phyloP scores from a whole-genome alignment of 805 yeast genomes.

The Candida peoriensis region DNA sequence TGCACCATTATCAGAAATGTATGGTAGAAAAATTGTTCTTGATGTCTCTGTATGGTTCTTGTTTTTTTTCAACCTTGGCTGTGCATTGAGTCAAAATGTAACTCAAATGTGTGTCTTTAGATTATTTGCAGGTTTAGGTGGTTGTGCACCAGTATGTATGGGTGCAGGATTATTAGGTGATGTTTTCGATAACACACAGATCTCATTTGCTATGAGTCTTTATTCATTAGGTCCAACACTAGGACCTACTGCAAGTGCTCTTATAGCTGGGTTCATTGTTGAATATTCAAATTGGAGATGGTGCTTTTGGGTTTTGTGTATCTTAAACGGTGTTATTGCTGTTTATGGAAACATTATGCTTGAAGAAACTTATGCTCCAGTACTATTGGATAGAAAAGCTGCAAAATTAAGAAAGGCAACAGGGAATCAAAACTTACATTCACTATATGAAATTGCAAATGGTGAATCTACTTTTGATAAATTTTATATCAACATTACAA shows the following conservation, averaged over 20 bases:
- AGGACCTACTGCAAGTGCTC: constrained; percentile 60
- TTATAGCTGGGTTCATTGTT: constrained; percentile 52
- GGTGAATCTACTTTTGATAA: constrained; percentile 36
- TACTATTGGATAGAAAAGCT: constrained; percentile 43
- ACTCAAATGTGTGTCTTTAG: constrained; percentile 55
- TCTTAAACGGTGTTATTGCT: constrained; percentile 46
- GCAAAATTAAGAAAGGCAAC: constrained; percentile 42
- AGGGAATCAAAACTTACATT: constrained; percentile 51
- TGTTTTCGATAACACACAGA: constrained; percentile 43
- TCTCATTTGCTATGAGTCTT: constrained; percentile 53
- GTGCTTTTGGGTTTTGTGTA: constrained; percentile 55
- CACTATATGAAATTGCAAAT: constrained; percentile 56
- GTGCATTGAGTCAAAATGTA: constrained; percentile 50
- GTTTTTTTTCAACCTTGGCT: constrained; percentile 47
- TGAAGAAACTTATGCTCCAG: constrained; percentile 58
- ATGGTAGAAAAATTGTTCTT: constrained; percentile 51
- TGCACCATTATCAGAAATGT: constrained; percentile 59
- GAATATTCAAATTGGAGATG: constrained; percentile 53
- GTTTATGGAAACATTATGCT: constrained; percentile 38
- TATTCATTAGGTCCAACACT: constrained; percentile 46
- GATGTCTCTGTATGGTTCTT: constrained; percentile 45
- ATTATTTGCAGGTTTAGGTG: constrained; percentile 61
- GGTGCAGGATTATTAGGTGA: constrained; percentile 70
- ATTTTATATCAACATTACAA: constrained; percentile 37
- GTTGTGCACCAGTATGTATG: constrained; percentile 61